phyloP scores from a whole-genome alignment of 164 flowering plant species.

The Santalum album region DNA sequence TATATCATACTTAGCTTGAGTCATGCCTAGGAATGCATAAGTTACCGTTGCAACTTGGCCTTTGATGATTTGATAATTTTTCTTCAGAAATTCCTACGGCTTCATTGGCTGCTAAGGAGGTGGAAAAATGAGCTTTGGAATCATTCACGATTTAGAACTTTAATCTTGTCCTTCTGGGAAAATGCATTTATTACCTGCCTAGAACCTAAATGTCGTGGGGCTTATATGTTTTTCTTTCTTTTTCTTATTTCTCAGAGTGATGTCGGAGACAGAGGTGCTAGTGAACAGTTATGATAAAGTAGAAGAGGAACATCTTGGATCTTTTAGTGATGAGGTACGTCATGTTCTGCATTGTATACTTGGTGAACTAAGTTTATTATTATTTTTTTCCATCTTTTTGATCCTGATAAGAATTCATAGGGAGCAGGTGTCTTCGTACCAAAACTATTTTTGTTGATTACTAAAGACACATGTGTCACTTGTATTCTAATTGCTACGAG shows the following conservation, averaged over 20 bases:
- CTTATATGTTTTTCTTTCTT: background rate
- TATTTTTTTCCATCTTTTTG: background rate
- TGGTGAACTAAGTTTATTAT: no score
- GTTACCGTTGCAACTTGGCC: no score
- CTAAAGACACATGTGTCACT: background rate
- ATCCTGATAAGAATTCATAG: background rate
- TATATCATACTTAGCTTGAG: no score
- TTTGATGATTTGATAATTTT: no score
- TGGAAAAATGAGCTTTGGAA: no score
- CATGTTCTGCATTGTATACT: no score
- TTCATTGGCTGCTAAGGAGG: no score
- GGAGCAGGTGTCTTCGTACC: background rate
- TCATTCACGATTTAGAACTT: no score
- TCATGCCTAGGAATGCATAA: no score
- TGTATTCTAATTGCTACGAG: background rate
- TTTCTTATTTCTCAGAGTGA: constrained; percentile 11
- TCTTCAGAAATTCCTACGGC: no score
- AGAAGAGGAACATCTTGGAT: constrained; percentile 5
- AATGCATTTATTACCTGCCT: no score
- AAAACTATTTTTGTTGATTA: background rate
- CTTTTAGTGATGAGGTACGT: constrained; percentile 15
- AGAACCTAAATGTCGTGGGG: background rate
- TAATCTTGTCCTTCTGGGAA: no score
- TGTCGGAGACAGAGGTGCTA: constrained; percentile 5
- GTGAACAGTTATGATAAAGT: constrained; percentile 14